Percentiles rank a stretch among this genome's conserved stretches.
Evolutionary conservation across 805 yeast species (phyloP).

Genomic region (Sungouiozyma intestinalis): DNA sequence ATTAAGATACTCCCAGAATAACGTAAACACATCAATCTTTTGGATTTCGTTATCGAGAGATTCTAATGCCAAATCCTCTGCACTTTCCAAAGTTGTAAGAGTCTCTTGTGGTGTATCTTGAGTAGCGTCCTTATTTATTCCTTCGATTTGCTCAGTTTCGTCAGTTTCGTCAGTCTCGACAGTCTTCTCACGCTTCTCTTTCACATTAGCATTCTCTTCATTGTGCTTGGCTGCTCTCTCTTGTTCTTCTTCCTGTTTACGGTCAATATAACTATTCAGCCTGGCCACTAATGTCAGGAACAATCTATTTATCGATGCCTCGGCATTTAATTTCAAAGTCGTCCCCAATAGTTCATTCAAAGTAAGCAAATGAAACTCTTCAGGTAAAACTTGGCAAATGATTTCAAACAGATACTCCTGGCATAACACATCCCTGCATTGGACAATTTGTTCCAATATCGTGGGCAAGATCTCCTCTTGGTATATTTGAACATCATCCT

Average conservation of each 20-base stretch:
- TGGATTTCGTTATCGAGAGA: neutral
- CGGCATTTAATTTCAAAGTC: slow-evolving; percentile 56
- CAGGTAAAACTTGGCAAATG: slow-evolving; percentile 89
- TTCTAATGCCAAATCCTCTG: neutral
- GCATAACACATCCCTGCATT: slow-evolving; percentile 84
- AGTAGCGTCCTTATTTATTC: too few relatives aligned
- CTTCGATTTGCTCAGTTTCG: too few relatives aligned
- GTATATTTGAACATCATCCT: slow-evolving; percentile 42
- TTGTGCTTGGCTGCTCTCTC: slow-evolving; percentile 6
- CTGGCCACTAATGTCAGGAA: slow-evolving; percentile 65
- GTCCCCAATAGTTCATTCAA: slow-evolving; percentile 57
- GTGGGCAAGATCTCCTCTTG: slow-evolving; percentile 55
- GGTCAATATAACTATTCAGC: slow-evolving; percentile 26
- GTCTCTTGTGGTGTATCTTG: too few relatives aligned
- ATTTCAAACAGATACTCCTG: slow-evolving; percentile 90
- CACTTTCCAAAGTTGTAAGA: too few relatives aligned
- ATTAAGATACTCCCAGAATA: slow-evolving; percentile 56
- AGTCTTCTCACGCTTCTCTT: neutral
- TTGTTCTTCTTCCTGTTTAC: slow-evolving; percentile 3
- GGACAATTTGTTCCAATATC: slow-evolving; percentile 80
- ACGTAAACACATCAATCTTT: slow-evolving; percentile 39
- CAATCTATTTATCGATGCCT: slow-evolving; percentile 56
- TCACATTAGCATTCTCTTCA: neutral
- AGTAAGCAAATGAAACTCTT: slow-evolving; percentile 74
- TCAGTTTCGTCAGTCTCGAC: too few relatives aligned